phyloP scores from a whole-genome alignment of 2,329 filamentous ascomycete genomes.

The Pseudogymnoascus sp. region DNA sequence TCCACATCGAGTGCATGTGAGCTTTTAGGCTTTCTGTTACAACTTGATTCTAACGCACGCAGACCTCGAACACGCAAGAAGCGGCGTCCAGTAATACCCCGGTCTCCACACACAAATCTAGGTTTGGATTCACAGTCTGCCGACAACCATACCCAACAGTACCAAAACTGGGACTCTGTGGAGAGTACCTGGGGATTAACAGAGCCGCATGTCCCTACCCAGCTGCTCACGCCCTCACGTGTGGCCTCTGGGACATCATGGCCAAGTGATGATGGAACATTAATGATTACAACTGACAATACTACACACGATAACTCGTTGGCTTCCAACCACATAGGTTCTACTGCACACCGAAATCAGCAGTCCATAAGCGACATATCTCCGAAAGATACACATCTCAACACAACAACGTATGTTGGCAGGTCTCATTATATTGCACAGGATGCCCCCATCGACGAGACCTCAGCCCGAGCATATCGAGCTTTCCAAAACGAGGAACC shows the following conservation, averaged over 20 bases:
- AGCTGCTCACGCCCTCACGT: no score
- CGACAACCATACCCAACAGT: no score
- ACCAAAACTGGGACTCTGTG: no score
- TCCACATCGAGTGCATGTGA: slow-evolving; percentile 10
- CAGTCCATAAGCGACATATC: neutral
- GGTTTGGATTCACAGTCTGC: neutral
- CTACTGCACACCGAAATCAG: no score
- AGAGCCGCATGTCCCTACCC: no score
- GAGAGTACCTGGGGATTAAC: no score
- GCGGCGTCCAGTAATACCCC: neutral
- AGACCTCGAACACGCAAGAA: slow-evolving; percentile 7
- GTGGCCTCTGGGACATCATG: no score
- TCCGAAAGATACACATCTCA: neutral
- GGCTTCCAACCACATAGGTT: neutral
- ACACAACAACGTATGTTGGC: slow-evolving; percentile 2
- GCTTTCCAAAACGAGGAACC: neutral
- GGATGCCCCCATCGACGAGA: slow-evolving; percentile 5
- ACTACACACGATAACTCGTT: neutral
- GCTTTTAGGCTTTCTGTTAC: neutral
- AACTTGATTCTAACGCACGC: no score
- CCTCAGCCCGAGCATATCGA: neutral
- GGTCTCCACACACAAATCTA: neutral
- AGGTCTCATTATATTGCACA: slow-evolving; percentile 1
- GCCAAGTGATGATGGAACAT: neutral
- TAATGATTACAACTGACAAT: neutral